Percentiles rank a stretch among this genome's conserved stretches.
Evolutionary conservation across 768 basidiomycete species (phyloP).

Genomic region (Amanita jacksonii): DNA sequence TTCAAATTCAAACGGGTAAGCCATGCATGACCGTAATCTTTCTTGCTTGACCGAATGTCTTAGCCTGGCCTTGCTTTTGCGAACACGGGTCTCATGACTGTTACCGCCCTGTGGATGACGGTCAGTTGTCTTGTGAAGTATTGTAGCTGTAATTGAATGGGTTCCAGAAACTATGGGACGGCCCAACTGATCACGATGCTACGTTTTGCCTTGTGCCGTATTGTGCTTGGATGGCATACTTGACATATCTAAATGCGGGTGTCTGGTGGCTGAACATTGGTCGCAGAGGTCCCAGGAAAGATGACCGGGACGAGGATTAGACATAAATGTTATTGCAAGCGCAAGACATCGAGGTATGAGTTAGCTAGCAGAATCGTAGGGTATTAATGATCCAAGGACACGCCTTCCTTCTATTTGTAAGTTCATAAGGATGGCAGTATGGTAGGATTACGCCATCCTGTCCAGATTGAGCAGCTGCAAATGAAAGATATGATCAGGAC

Average conservation of each 20-base stretch:
- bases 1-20: slow-evolving; percentile 40
- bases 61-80: slow-evolving; percentile 46
- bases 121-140: slow-evolving; percentile 20
- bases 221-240: slow-evolving; percentile 56
- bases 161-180: slow-evolving; percentile 37
- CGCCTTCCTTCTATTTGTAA: too few relatives aligned
- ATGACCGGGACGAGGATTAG: neutral
- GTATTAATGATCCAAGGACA: too few relatives aligned
- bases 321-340: too few relatives aligned
- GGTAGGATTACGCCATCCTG: too few relatives aligned
- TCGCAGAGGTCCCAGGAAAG: neutral
- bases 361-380: too few relatives aligned
- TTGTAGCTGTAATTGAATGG: neutral
- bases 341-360: too few relatives aligned
- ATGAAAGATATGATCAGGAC: neutral
- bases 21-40: too few relatives aligned
- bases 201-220: slow-evolving; percentile 56
- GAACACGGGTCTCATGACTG: slow-evolving; percentile 43
- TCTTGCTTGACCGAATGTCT: neutral
- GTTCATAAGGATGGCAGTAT: too few relatives aligned
- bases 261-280: slow-evolving; percentile 43
- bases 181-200: slow-evolving; percentile 33
- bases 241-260: slow-evolving; percentile 61
- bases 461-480: too few relatives aligned
- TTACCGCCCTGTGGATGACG: slow-evolving; percentile 50